These are phyloP conservation scores for Aspergillus sp. DNA, from an alignment of 2,329 filamentous ascomycete genomes.

Conservation along the genomic window DNA sequence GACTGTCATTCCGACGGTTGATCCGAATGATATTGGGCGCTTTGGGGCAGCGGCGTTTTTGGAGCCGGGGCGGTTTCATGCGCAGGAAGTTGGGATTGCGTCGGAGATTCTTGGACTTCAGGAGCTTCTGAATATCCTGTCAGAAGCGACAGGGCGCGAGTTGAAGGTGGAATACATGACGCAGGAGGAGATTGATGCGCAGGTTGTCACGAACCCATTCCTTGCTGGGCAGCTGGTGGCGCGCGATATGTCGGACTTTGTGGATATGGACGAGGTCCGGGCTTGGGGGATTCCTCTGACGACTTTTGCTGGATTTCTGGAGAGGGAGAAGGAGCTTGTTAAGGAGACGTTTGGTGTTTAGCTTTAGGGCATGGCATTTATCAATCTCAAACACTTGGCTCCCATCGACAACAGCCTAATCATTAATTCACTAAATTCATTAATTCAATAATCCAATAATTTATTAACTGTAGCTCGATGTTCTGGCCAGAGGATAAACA, in stretches of 20 bases:
- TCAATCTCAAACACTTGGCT: too few relatives aligned
- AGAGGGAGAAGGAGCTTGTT: constrained; percentile 38
- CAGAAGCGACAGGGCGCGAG: constrained; percentile 31
- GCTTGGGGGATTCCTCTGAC: constrained; percentile 44
- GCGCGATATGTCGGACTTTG: constrained; percentile 36
- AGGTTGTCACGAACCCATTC: constrained; percentile 37
- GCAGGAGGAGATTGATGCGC: constrained; percentile 43
- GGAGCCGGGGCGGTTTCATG: constrained; percentile 43
- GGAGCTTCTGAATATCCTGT: constrained; percentile 40
- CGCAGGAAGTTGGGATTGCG: constrained; percentile 42
- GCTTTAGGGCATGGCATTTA: too few relatives aligned
- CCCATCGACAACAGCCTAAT: too few relatives aligned
- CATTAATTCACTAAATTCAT: too few relatives aligned
- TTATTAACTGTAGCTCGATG: too few relatives aligned
- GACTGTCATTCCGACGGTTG: constrained; percentile 46
- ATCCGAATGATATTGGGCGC: constrained; percentile 49
- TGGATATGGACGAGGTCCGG: constrained; percentile 33
- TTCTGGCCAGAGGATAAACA: too few relatives aligned
- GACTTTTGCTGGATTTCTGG: constrained; percentile 47
- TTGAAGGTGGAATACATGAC: constrained; percentile 42
- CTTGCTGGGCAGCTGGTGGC: constrained; percentile 40
- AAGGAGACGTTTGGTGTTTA: constrained; percentile 14
- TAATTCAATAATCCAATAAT: too few relatives aligned
- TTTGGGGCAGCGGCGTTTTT: constrained; percentile 48
- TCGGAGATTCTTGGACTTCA: constrained; percentile 42